Conservation (phyloP, 768 basidiomycete species). For the Lepiota brunneoincarnata region DNA sequence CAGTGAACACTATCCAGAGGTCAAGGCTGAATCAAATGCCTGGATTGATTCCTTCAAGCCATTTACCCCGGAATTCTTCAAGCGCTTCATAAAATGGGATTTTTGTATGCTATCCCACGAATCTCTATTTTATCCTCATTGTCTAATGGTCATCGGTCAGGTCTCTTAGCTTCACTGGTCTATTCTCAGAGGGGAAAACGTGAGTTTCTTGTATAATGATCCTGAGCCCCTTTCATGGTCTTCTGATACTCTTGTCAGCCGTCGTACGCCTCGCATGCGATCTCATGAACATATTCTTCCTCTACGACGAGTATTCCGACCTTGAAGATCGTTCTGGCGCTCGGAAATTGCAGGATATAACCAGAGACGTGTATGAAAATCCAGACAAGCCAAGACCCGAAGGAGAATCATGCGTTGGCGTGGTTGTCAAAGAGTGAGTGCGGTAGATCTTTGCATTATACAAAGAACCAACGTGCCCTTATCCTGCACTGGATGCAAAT, state of each 20-base stretch:
- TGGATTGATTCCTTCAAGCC: not conserved
- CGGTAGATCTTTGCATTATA: not conserved
- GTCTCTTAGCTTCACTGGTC: not conserved
- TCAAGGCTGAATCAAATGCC: not conserved
- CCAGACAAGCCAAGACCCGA: not conserved
- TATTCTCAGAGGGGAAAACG: not conserved
- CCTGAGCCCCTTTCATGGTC: not conserved
- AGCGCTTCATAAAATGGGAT: not conserved
- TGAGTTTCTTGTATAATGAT: not conserved
- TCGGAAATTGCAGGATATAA: not conserved
- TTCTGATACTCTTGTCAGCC: slow-evolving; percentile 13
- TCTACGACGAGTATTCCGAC: slow-evolving; percentile 30
- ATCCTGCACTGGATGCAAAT: no score
- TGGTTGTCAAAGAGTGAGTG: not conserved
- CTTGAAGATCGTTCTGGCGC: not conserved
- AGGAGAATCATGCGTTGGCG: not conserved
- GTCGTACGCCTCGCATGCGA: slow-evolving; percentile 25
- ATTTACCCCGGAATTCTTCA: not conserved
- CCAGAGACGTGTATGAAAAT: not conserved
- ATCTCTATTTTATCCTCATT: not conserved
- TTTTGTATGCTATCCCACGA: not conserved
- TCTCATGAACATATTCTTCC: slow-evolving; percentile 28
- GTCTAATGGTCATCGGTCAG: not conserved
- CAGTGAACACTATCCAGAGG: not conserved
- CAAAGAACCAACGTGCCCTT: not conserved